Evolutionary conservation across 1,284 basidiomycete genomes (phyloP).

Genomic region (Serendipita sp.): DNA sequence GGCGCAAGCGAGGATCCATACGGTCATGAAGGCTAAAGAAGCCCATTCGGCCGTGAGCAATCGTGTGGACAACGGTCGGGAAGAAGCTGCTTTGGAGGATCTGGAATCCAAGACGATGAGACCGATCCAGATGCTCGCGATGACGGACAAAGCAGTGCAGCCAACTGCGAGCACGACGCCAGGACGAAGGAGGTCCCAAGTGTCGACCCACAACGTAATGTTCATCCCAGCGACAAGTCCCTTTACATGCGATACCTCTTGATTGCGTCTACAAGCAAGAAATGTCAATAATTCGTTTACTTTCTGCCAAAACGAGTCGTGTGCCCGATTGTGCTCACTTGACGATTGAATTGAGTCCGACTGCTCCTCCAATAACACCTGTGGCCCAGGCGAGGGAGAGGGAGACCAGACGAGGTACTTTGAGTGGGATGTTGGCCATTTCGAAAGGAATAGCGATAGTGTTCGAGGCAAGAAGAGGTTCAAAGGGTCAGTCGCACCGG

Average conservation of each 20-base stretch:
- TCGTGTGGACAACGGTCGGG: conserved; percentile 7
- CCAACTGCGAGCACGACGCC: conserved; percentile 19
- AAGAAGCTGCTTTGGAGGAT: background rate
- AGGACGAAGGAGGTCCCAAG: conserved; percentile 10
- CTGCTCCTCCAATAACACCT: conserved; percentile 22
- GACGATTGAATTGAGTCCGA: conserved; percentile 28
- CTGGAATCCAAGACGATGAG: conserved; percentile 21
- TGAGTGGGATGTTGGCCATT: background rate
- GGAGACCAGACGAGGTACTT: conserved; percentile 20
- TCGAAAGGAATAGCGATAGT: background rate
- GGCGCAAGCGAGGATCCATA: conserved; percentile 38
- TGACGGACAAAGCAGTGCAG: conserved; percentile 28
- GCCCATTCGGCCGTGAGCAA: conserved; percentile 14
- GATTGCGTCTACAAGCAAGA: conserved; percentile 4
- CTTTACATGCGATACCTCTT: conserved; percentile 7
- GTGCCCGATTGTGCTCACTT: conserved; percentile 20
- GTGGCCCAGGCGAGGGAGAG: conserved; percentile 27
- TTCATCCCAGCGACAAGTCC: conserved; percentile 4
- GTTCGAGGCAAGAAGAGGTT: background rate
- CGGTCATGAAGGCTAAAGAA: conserved; percentile 30
- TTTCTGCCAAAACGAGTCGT: background rate
- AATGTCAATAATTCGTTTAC: background rate
- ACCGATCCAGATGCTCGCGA: conserved; percentile 23
- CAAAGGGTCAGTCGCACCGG: too few relatives aligned
- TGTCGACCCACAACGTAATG: conserved; percentile 11